Conservation (phyloP, 805 yeast species). For the Hermanozyma aechmeae region DNA sequence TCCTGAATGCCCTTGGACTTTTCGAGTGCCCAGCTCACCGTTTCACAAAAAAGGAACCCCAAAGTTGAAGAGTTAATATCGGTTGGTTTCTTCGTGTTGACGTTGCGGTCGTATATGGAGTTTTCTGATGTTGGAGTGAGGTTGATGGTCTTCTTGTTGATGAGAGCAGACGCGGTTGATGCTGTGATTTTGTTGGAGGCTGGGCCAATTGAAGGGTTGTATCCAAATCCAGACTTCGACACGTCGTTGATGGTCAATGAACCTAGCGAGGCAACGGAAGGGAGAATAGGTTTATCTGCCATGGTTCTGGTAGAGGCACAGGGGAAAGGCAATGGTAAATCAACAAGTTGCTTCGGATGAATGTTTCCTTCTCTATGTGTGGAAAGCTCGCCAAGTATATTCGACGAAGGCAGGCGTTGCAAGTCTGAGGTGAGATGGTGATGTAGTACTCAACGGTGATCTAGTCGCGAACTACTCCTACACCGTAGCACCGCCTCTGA, state of each 20-base stretch:
- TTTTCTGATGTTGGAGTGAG: constrained; percentile 26
- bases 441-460: too few species aligned
- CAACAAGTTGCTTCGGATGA: too few species aligned
- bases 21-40: constrained; percentile 55
- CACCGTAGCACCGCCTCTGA: too few species aligned
- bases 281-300: constrained; percentile 10
- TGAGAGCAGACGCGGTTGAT: constrained; percentile 26
- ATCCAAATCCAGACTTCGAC: constrained; percentile 27
- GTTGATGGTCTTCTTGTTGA: constrained; percentile 21
- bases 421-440: too few species aligned
- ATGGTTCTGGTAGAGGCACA: too few species aligned
- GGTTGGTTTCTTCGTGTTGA: constrained; percentile 49
- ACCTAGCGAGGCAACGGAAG: constrained; percentile 10
- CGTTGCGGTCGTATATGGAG: constrained; percentile 59
- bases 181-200: constrained; percentile 27
- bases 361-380: too few species aligned
- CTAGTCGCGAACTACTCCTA: too few species aligned
- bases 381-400: too few species aligned
- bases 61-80: constrained; percentile 63
- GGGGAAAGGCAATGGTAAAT: too few species aligned
- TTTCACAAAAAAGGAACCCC: constrained; percentile 61
- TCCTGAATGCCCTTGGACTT: constrained; percentile 62
- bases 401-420: too few species aligned
- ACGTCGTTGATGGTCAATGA: constrained; percentile 10
- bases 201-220: constrained; percentile 35